phyloP scores from a whole-genome alignment of 2,329 filamentous ascomycete species.

The Ceratocystis harringtonii region DNA sequence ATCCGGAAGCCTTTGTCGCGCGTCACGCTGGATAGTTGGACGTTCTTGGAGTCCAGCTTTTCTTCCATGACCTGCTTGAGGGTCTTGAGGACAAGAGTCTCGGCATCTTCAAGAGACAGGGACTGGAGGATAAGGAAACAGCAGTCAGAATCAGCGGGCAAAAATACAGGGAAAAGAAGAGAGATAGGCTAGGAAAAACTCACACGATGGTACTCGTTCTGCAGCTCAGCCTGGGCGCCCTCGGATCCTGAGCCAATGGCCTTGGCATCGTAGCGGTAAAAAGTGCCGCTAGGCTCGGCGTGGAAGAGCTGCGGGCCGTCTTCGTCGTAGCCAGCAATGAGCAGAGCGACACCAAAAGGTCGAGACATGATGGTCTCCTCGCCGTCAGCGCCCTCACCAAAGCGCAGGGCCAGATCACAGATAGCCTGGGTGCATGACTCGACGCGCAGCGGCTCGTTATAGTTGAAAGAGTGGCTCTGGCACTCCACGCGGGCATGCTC shows the following conservation, averaged over 20 bases:
- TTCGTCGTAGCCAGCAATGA: constrained; percentile 96
- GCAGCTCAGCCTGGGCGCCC: constrained; percentile 91
- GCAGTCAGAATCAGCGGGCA: not conserved
- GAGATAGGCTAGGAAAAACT: constrained; percentile 16
- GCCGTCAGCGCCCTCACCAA: constrained; percentile 92
- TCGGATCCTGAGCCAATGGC: constrained; percentile 95
- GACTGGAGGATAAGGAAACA: constrained; percentile 38
- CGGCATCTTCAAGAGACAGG: constrained; percentile 78
- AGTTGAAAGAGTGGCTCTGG: constrained; percentile 96
- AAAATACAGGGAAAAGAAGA: not conserved
- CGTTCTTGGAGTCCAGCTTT: constrained; percentile 97
- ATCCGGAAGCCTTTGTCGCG: constrained; percentile 97
- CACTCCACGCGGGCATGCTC: constrained; percentile 96
- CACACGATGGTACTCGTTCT: constrained; percentile 95
- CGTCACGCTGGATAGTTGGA: constrained; percentile 93
- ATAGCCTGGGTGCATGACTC: constrained; percentile 99
- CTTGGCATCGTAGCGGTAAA: constrained; percentile 98
- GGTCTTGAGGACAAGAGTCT: constrained; percentile 91
- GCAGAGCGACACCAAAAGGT: constrained; percentile 87
- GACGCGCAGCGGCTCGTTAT: constrained; percentile 83
- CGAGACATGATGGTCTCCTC: constrained; percentile 98
- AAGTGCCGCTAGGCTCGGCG: constrained; percentile 92
- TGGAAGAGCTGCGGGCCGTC: constrained; percentile 95
- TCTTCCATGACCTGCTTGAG: constrained; percentile 99
- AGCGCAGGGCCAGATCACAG: constrained; percentile 88